Conservation (phyloP, 768 basidiomycete species). For the Tylopilus cervinicoccineus region DNA sequence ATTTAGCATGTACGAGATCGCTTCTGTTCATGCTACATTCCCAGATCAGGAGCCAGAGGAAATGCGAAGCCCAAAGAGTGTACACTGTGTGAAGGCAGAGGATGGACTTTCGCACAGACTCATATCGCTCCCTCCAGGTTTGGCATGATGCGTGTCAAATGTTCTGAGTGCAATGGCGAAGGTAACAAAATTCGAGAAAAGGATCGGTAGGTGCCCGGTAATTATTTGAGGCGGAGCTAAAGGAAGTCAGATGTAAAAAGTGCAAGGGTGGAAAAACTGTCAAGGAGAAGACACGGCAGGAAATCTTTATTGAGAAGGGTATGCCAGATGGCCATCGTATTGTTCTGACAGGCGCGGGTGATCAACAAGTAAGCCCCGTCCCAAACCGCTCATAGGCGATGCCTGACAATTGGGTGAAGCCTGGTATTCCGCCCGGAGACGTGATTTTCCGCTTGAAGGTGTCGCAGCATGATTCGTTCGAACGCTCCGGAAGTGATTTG, state of each 20-base stretch:
- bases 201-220: slow-evolving; percentile 53
- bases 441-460: slow-evolving; percentile 79
- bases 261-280: slow-evolving; percentile 86
- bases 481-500: slow-evolving; percentile 78
- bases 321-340: slow-evolving; percentile 83
- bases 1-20: background rate
- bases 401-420: slow-evolving; percentile 45
- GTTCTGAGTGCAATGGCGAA: slow-evolving; percentile 64
- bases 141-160: slow-evolving; percentile 51
- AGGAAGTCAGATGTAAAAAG: slow-evolving; percentile 75
- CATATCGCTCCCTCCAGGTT: slow-evolving; percentile 48
- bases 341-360: slow-evolving; percentile 87
- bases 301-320: slow-evolving; percentile 83
- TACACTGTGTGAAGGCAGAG: slow-evolving; percentile 78
- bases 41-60: slow-evolving; percentile 76
- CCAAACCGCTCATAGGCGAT: background rate
- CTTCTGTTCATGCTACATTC: slow-evolving; percentile 4
- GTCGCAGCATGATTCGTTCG: slow-evolving; percentile 72
- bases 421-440: slow-evolving; percentile 83
- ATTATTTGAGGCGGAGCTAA: slow-evolving; percentile 2
- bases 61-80: slow-evolving; percentile 85
- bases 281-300: slow-evolving; percentile 86
- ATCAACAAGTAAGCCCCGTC: slow-evolving; percentile 67
- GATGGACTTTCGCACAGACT: slow-evolving; percentile 60
- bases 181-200: slow-evolving; percentile 79